Base-by-base conservation (phyloP, 2,329 filamentous ascomycete species). In the Penicillium sp. region DNA sequence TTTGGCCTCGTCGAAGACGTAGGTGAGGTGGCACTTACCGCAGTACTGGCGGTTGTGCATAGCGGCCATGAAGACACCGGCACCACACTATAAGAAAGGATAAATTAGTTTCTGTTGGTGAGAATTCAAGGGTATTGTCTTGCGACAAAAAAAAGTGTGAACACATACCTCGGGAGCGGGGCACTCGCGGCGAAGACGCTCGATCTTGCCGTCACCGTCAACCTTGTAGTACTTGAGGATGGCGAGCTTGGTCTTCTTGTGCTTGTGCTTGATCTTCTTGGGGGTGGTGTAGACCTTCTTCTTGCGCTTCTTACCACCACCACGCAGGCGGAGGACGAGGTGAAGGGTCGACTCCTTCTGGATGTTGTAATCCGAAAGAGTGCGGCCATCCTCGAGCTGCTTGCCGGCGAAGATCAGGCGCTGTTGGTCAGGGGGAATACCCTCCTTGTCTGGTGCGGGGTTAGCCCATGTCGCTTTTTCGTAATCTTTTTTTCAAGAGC, bases 261-360 rank as follows among this genome's bases (percentile, higher is more conserved):
- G 90, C 93, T 99, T 99, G 89, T 99, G 94, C 94, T 99, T 99
- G 90, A 99, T 99, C 92, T 99, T 99, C 93, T 99, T 99, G 81
- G 94, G 94, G 77, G 94, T 99, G 80, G 91, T 97, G 90, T 99
- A 99, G 73, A 99, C 94, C 93, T 99, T 99, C 92, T 96, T 96
- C 91, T 99, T 99, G 83, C 96, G 89, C 91, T 97, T 97, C 92
- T 99, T 99, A 79, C 82, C 93, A 82, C 93, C 94, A 86, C 94
- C 94, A 87, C 93, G 94, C 64, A 99, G 92, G 79, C 94, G 91
- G 74, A 99, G 89, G 74, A 99, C 94, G 73, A 97, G 85, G 84
- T 99, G 94, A 70, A 99, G 92, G 74, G 94, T 99, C 72, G 88
- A 93, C 88, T 97, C 93, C 89, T 99, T 99, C 89, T 99, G 94